Percentiles rank a stretch among this genome's conserved stretches.
These are phyloP conservation scores for Wickerhamomyces canadensis DNA, from an alignment of 805 yeast species.

Conservation along the genomic window DNA sequence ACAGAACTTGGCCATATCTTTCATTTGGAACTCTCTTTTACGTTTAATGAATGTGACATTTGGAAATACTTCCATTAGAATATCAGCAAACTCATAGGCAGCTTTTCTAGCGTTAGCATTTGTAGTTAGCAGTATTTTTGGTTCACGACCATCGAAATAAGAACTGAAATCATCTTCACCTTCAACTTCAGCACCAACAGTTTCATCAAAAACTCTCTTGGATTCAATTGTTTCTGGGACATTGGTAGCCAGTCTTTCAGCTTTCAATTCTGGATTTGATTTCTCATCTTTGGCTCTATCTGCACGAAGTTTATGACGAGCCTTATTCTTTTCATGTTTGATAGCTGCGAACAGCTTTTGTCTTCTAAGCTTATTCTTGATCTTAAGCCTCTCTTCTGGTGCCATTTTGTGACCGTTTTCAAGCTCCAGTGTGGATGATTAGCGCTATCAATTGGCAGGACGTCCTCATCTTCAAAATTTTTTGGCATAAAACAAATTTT, in stretches of 20 bases:
- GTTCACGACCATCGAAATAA: constrained; percentile 33
- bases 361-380: constrained; percentile 75
- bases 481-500: not conserved
- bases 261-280: constrained; percentile 74
- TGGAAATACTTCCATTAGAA: constrained; percentile 79
- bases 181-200: constrained; percentile 22
- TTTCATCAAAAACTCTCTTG: constrained; percentile 24
- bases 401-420: constrained; percentile 13
- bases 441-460: too few relatives aligned
- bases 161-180: constrained; percentile 26
- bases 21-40: constrained; percentile 75
- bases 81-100: constrained; percentile 88
- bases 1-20: constrained; percentile 82
- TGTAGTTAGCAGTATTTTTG: constrained; percentile 88
- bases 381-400: constrained; percentile 33
- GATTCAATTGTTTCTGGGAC: constrained; percentile 25
- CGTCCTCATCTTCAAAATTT: too few relatives aligned
- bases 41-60: constrained; percentile 83
- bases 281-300: constrained; percentile 85
- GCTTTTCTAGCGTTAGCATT: constrained; percentile 78
- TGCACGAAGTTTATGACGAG: constrained; percentile 71
- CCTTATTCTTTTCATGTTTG: constrained; percentile 70
- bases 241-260: constrained; percentile 54
- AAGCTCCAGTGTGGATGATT: too few relatives aligned
- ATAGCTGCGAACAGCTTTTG: constrained; percentile 71